Conservation (phyloP, 106 monocot genomes). For the Gastrodia elata region DNA sequence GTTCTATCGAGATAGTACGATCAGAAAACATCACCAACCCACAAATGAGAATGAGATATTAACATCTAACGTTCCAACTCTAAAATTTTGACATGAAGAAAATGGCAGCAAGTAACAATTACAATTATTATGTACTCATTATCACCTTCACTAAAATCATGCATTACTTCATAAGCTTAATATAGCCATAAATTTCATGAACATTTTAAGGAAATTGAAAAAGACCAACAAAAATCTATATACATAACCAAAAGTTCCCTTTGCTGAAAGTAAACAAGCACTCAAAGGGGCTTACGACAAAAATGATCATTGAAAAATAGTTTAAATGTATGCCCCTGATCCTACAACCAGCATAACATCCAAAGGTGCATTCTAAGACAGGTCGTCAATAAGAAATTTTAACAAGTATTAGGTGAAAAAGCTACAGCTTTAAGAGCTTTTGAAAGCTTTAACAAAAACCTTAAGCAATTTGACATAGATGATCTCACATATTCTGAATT, state of each 20-base stretch:
- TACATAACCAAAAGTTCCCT: background rate
- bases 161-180: background rate
- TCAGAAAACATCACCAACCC: background rate
- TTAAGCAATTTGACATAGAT: background rate
- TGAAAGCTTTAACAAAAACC: background rate
- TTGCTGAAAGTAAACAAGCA: background rate
- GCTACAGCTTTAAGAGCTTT: background rate
- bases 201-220: background rate
- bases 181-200: background rate
- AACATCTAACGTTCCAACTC: no score
- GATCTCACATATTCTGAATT: background rate
- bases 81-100: background rate
- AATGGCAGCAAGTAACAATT: background rate
- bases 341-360: background rate
- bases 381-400: background rate
- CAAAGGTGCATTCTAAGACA: background rate
- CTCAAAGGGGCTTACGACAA: background rate
- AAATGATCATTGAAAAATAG: background rate
- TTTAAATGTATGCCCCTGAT: background rate
- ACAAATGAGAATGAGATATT: no score
- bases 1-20: background rate
- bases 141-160: background rate
- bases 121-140: background rate
- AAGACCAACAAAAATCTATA: background rate
- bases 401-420: no score